These are phyloP conservation scores for Tephrocybe sp. DNA, from an alignment of 768 basidiomycete genomes.

Conservation along the genomic window DNA sequence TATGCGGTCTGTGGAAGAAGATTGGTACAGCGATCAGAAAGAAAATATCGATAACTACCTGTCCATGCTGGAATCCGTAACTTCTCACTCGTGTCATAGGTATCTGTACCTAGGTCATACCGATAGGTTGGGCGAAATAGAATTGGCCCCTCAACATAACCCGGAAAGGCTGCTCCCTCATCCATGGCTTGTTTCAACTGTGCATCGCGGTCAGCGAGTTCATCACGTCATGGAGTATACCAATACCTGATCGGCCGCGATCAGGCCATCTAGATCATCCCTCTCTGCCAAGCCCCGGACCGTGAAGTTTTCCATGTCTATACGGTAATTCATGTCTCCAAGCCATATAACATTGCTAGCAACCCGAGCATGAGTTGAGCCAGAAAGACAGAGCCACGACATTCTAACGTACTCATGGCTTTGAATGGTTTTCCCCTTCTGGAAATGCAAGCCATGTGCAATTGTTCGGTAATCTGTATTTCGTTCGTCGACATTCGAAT, in stretches of 20 bases:
- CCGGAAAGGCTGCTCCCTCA: constrained; percentile 69
- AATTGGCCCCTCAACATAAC: constrained; percentile 87
- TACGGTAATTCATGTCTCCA: constrained; percentile 94
- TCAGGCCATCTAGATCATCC: constrained; percentile 70
- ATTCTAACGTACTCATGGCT: constrained; percentile 93
- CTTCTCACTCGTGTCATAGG: constrained; percentile 96
- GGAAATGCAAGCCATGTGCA: constrained; percentile 77
- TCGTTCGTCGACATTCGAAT: constrained; percentile 84
- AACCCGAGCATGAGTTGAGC: no score
- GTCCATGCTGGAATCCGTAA: constrained; percentile 97
- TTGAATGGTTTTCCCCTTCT: constrained; percentile 83
- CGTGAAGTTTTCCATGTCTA: constrained; percentile 80
- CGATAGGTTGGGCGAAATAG: constrained; percentile 96
- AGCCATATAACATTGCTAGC: constrained; percentile 89
- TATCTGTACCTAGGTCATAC: constrained; percentile 79
- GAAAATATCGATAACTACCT: constrained; percentile 41
- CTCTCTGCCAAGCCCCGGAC: constrained; percentile 66
- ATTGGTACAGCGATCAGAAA: background rate
- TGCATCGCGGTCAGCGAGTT: constrained; percentile 4
- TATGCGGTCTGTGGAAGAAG: constrained; percentile 74
- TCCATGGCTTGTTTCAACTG: constrained; percentile 79
- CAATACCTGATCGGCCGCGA: constrained; percentile 86
- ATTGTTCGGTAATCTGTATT: constrained; percentile 94
- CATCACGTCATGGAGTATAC: background rate
- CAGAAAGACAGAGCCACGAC: no score